Percentiles rank a stretch among this genome's conserved stretches.
Evolutionary conservation across 2,329 filamentous ascomycete genomes (phyloP).

Genomic region (Monascus ruber): DNA sequence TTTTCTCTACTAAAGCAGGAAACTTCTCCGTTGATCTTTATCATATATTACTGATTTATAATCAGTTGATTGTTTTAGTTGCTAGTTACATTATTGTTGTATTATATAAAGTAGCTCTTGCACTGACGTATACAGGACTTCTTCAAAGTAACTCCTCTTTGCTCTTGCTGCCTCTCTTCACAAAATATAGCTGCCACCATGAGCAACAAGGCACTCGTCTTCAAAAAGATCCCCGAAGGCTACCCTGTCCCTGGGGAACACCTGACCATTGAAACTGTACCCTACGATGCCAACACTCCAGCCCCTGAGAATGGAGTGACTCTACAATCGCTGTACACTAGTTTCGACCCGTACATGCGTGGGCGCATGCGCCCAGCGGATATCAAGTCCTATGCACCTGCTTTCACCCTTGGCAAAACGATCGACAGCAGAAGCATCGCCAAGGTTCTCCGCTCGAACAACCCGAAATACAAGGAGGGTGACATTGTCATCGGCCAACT

Average conservation of each 20-base stretch:
- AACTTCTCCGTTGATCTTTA: background rate
- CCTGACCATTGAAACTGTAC: conserved; percentile 53
- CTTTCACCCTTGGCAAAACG: conserved; percentile 51
- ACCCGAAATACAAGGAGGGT: conserved; percentile 50
- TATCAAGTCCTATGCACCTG: conserved; percentile 55
- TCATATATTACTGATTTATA: background rate
- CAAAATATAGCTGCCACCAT: conserved; percentile 4
- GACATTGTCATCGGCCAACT: conserved; percentile 51
- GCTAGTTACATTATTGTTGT: too few species aligned
- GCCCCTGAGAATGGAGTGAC: conserved; percentile 56
- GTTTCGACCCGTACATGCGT: conserved; percentile 76
- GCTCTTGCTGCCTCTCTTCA: background rate
- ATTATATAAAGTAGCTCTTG: too few species aligned
- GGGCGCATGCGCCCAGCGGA: conserved; percentile 60
- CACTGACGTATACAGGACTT: too few species aligned
- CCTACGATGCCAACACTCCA: conserved; percentile 49
- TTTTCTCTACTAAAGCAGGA: background rate
- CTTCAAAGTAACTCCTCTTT: background rate
- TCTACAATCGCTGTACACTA: conserved; percentile 60
- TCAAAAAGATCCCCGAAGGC: conserved; percentile 56
- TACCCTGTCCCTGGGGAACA: conserved; percentile 61
- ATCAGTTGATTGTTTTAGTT: background rate
- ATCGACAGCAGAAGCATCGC: conserved; percentile 54
- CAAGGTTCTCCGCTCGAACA: conserved; percentile 61
- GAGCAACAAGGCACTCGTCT: conserved; percentile 65